Evolutionary conservation across 2,329 filamentous ascomycete species (phyloP).

Genomic region (Monosporascus sp.): DNA sequence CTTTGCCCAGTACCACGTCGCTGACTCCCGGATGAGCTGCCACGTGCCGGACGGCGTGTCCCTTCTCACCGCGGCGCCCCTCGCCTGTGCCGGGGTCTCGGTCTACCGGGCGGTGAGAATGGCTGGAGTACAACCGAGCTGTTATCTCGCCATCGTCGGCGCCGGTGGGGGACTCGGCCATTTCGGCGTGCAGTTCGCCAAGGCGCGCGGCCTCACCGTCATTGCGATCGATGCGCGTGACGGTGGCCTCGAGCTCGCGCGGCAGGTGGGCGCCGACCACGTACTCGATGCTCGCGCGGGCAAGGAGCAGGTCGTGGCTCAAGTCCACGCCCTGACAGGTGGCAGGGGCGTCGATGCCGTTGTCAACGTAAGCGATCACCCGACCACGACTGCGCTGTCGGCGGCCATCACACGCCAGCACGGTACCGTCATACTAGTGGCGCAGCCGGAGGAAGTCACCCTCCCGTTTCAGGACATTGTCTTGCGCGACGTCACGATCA

Average conservation of each 20-base stretch:
- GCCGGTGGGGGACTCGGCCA: background rate
- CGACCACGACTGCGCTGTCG: background rate
- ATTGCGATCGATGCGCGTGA: background rate
- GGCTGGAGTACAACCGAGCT: too few species aligned
- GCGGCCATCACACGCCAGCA: background rate
- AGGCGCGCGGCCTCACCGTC: background rate
- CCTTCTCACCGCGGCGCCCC: too few species aligned
- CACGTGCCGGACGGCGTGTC: too few species aligned
- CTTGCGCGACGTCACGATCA: background rate
- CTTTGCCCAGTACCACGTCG: too few species aligned
- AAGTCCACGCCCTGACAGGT: background rate
- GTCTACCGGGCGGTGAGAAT: too few species aligned
- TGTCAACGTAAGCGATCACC: background rate
- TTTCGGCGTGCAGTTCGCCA: background rate
- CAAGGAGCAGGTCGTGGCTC: background rate
- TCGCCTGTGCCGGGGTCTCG: too few species aligned
- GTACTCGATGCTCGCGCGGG: background rate
- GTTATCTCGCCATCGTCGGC: background rate
- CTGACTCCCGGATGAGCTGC: too few species aligned
- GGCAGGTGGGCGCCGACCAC: background rate
- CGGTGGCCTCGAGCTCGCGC: background rate
- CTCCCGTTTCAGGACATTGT: background rate
- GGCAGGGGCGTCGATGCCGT: background rate
- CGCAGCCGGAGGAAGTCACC: background rate
- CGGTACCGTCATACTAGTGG: background rate